Base-by-base conservation (phyloP, 345 rosid species). In the Syzygium aromaticum region DNA sequence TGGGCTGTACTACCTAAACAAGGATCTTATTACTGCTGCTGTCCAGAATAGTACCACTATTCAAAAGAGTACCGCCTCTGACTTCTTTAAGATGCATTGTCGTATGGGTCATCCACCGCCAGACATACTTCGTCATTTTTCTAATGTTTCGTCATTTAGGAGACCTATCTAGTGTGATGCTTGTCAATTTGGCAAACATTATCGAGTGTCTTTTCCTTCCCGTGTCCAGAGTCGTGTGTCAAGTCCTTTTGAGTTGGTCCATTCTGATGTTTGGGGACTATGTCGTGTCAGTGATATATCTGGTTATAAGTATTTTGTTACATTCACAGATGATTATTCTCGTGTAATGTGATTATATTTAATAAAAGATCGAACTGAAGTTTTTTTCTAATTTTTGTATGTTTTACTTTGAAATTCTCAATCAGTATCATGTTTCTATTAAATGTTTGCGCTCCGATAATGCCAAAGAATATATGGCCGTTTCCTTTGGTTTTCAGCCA, bases 191-290 rank as follows among this genome's bases (percentile, higher is more conserved):
- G 67, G 67, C 33, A 61, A 61, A n/a, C 8, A 61, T 61, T 33
- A 61, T n/a, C 2, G 15, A 7, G 28, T 61, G 12, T 61, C 8
- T n/a, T 61, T 61, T 15, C 9, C 15, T 27, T 13, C 17, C 1
- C 1, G 0, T 27, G 28, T 27, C 16, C 4, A n/a, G 3, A 61
- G 33, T 3, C 33, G 0, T n/a, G 17, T 1, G 0, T 61, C 67
- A 61, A 61, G 8, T 61, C 9, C 67, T n/a, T 61, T 2, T n/a
- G 4, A 61, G 67, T 3, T 61, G 7, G 33, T 61, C 16, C 33
- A 61, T n/a, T n/a, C 0, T 27, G 4, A 61, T 61, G 9, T 61
- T 61, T 61, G 4, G 67, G 4, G 9, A 61, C 2, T 33, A 13
- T 61, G 33, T 61, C 33, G 1, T 61, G 33, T n/a, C 67, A 6